These are phyloP conservation scores for Phragmites australis DNA, from an alignment of 176 grass and related monocot species.

Conservation along the genomic window DNA sequence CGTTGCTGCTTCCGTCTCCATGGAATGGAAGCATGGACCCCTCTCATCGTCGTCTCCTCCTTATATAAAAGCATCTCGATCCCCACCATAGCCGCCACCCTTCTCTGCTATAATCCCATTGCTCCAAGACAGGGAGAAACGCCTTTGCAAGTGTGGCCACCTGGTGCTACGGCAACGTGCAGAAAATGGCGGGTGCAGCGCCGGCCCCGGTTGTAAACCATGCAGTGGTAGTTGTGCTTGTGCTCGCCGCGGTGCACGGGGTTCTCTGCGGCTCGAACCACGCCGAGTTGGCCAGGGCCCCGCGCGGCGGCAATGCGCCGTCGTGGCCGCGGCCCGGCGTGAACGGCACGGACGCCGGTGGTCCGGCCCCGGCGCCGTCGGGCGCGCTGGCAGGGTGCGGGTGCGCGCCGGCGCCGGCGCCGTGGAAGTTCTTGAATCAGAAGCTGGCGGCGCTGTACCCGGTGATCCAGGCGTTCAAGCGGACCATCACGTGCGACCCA, in stretches of 20 bases:
- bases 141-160: neutral
- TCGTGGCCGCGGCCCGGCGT: neutral
- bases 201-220: neutral
- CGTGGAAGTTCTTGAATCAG: slow-evolving; percentile 41
- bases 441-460: slow-evolving; percentile 45
- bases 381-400: neutral
- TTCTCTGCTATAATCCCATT: neutral
- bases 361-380: neutral
- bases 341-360: neutral
- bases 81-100: slow-evolving; percentile 6
- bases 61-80: slow-evolving; percentile 10
- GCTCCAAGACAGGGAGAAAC: neutral
- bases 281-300: neutral
- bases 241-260: neutral
- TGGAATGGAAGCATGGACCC: slow-evolving; percentile 35
- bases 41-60: neutral
- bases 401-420: slow-evolving; percentile 3
- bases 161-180: neutral
- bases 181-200: neutral
- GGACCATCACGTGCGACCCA: slow-evolving; percentile 62
- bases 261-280: neutral
- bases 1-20: neutral
- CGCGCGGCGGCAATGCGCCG: neutral
- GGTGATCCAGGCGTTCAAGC: slow-evolving; percentile 79
- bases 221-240: neutral